phyloP scores from a whole-genome alignment of 805 yeast species.

The Saturnispora serradocipensis region DNA sequence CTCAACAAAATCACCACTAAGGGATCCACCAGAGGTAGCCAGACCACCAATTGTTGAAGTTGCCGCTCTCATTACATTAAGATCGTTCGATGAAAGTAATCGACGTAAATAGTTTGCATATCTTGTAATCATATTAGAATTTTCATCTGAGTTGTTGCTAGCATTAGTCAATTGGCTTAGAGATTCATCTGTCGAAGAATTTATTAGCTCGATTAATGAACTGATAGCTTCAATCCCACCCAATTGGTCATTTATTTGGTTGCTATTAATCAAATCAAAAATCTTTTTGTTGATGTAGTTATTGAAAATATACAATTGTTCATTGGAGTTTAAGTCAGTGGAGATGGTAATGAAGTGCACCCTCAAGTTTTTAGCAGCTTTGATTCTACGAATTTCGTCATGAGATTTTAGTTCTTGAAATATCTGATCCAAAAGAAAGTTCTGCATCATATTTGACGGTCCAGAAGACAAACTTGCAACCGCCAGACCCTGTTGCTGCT shows the following conservation, averaged over 20 bases:
- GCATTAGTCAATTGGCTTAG: constrained; percentile 30
- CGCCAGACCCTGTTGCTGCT: constrained; percentile 1
- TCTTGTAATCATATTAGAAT: constrained; percentile 81
- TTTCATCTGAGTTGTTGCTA: constrained; percentile 43
- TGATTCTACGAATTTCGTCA: constrained; percentile 34
- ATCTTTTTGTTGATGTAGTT: constrained; percentile 81
- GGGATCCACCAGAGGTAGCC: constrained; percentile 81
- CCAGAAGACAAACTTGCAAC: constrained; percentile 7
- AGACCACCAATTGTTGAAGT: constrained; percentile 80
- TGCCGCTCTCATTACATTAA: constrained; percentile 78
- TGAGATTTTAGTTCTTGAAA: constrained; percentile 39
- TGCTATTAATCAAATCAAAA: constrained; percentile 73
- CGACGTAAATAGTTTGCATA: constrained; percentile 82
- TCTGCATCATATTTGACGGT: constrained; percentile 15
- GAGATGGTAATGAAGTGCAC: constrained; percentile 63
- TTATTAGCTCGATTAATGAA: constrained; percentile 75
- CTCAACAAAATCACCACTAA: constrained; percentile 89
- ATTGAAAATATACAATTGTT: constrained; percentile 71
- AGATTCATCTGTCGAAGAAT: constrained; percentile 39
- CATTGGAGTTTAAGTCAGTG: constrained; percentile 65
- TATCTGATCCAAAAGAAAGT: constrained; percentile 41
- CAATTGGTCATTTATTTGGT: constrained; percentile 60
- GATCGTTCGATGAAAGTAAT: constrained; percentile 72
- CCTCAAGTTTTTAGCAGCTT: constrained; percentile 64
- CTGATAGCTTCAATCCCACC: constrained; percentile 92